Conservation (phyloP, 2,329 filamentous ascomycete genomes). For the Fusarium kyushuense region DNA sequence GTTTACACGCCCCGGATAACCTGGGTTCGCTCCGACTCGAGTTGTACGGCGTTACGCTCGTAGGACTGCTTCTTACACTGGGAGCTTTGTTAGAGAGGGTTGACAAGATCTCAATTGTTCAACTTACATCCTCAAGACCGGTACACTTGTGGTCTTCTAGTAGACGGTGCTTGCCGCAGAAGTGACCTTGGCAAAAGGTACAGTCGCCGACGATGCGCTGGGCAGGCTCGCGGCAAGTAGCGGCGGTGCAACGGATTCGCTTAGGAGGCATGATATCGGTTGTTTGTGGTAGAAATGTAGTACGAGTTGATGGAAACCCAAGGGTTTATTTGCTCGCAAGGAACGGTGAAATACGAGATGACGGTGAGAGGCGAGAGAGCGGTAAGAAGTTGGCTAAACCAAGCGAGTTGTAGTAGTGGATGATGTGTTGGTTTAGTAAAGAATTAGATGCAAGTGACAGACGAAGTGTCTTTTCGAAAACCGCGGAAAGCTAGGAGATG, state of each 20-base stretch:
- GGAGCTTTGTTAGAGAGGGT: slow-evolving; percentile 12
- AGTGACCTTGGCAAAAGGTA: slow-evolving; percentile 92
- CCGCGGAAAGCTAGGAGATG: slow-evolving; percentile 26
- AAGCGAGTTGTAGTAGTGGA: background rate
- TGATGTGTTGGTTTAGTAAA: slow-evolving; percentile 4
- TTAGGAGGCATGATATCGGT: slow-evolving; percentile 71
- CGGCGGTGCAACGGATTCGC: slow-evolving; percentile 87
- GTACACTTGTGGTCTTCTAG: slow-evolving; percentile 94
- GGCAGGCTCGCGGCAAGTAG: slow-evolving; percentile 87
- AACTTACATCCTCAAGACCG: slow-evolving; percentile 85
- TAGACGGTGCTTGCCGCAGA: slow-evolving; percentile 94
- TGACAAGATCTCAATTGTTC: background rate
- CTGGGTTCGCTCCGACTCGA: slow-evolving; percentile 92
- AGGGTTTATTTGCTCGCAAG: slow-evolving; percentile 19
- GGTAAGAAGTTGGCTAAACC: slow-evolving; percentile 24
- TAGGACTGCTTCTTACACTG: slow-evolving; percentile 97
- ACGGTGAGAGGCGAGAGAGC: slow-evolving; percentile 12
- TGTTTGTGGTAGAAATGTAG: slow-evolving; percentile 7
- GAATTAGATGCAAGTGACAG: slow-evolving; percentile 28
- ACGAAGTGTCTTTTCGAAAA: slow-evolving; percentile 30
- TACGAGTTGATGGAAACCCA: slow-evolving; percentile 5
- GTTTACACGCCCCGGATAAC: slow-evolving; percentile 89
- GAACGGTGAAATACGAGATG: slow-evolving; percentile 28
- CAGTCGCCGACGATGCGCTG: slow-evolving; percentile 97
- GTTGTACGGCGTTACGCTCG: slow-evolving; percentile 90